These are phyloP conservation scores for Hortaea sp. DNA, from an alignment of 2,329 filamentous ascomycete species.

Conservation along the genomic window DNA sequence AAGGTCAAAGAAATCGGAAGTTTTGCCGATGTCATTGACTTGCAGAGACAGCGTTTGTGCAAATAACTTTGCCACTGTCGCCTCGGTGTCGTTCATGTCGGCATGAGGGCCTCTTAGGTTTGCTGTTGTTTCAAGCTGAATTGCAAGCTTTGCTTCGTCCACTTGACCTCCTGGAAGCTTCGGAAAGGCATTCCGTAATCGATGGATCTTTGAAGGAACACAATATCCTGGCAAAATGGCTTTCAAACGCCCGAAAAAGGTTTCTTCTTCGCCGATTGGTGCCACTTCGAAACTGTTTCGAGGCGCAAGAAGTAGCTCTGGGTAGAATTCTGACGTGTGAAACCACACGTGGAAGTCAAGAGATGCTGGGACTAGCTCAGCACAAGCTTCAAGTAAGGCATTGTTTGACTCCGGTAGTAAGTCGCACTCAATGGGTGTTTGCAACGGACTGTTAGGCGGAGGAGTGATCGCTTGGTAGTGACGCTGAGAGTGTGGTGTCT, in stretches of 20 bases:
- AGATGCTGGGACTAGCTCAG: constrained; percentile 8
- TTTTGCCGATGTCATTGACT: constrained; percentile 28
- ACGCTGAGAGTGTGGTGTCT: constrained; percentile 33
- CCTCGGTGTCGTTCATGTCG: constrained; percentile 22
- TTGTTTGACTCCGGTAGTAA: constrained; percentile 8
- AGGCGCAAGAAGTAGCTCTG: constrained; percentile 27
- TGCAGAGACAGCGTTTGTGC: constrained; percentile 35
- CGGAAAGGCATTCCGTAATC: constrained; percentile 19
- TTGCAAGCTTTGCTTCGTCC: constrained; percentile 10
- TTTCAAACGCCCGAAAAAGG: constrained; percentile 11
- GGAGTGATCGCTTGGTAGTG: constrained; percentile 44
- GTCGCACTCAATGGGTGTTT: constrained; percentile 28
- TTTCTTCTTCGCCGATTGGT: neutral
- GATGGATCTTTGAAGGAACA: constrained; percentile 18
- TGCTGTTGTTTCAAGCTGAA: constrained; percentile 3
- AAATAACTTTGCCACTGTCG: constrained; percentile 36
- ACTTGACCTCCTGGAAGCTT: constrained; percentile 15
- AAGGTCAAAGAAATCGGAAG: constrained; percentile 43
- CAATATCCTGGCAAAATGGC: constrained; percentile 18
- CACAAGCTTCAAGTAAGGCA: constrained; percentile 8
- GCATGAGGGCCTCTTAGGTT: neutral
- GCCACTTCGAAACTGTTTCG: constrained; percentile 5
- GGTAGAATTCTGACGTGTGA: constrained; percentile 18
- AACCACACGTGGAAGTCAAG: constrained; percentile 19
- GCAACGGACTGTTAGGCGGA: constrained; percentile 37